Percentiles rank a stretch among this genome's conserved stretches.
These are phyloP conservation scores for Russula emetica DNA, from an alignment of 768 basidiomycete genomes.

Conservation along the genomic window DNA sequence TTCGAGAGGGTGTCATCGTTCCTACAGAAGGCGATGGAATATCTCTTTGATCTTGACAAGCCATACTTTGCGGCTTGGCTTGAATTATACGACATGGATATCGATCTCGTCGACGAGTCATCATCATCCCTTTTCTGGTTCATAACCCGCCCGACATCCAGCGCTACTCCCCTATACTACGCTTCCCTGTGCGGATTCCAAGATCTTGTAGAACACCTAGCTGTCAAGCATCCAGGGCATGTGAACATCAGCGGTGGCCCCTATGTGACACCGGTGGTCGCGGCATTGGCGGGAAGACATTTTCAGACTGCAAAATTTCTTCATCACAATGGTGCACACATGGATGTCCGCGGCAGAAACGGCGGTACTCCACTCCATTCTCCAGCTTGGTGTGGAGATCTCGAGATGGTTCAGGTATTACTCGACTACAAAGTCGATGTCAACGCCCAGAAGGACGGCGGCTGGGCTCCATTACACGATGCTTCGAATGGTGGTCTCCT, in stretches of 20 bases:
- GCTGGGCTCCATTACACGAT: not conserved
- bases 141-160: not conserved
- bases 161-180: not conserved
- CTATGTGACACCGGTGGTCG: not conserved
- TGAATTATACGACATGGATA: not conserved
- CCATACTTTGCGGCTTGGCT: not conserved
- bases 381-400: not conserved
- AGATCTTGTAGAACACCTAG: not conserved
- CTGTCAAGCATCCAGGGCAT: not conserved
- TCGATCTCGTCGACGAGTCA: not conserved
- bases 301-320: not conserved
- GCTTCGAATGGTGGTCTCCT: accelerated
- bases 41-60: not conserved
- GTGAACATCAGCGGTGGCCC: not conserved
- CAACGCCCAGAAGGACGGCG: not conserved
- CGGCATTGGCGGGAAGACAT: not conserved
- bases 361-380: not conserved
- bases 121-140: not conserved
- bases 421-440: not conserved
- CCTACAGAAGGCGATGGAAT: not conserved
- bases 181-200: not conserved
- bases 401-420: not conserved
- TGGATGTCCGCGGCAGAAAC: not conserved
- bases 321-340: not conserved
- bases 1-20: not conserved